These are phyloP conservation scores for Penicillium expansum DNA, from an alignment of 2,329 filamentous ascomycete species.

Conservation along the genomic window DNA sequence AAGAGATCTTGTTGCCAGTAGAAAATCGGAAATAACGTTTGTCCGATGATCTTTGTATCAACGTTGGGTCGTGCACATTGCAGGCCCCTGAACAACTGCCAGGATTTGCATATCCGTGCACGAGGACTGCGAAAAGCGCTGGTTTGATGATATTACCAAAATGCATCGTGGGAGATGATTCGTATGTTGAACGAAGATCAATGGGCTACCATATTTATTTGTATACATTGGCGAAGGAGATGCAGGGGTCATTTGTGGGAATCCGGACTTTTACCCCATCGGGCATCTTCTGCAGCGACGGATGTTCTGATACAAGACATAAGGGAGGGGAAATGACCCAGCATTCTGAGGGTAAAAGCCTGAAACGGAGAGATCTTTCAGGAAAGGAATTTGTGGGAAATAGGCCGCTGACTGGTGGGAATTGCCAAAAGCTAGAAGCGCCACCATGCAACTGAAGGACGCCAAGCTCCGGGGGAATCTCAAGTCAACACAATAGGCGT, in stretches of 20 bases:
- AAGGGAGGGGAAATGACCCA: background rate
- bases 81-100: slow-evolving; percentile 33
- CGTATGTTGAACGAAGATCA: background rate
- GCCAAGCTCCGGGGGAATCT: background rate
- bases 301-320: background rate
- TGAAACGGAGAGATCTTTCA: no score
- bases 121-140: slow-evolving; percentile 17
- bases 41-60: slow-evolving; percentile 49
- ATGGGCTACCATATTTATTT: background rate
- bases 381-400: background rate
- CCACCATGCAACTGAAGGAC: background rate
- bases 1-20: slow-evolving; percentile 50
- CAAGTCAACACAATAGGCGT: background rate
- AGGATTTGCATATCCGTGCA: slow-evolving; percentile 31
- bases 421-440: background rate
- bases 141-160: background rate
- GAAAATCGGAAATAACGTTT: slow-evolving; percentile 55
- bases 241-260: slow-evolving; percentile 17
- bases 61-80: slow-evolving; percentile 47
- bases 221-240: background rate
- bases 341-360: background rate
- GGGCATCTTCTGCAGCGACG: background rate
- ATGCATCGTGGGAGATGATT: slow-evolving; percentile 2
- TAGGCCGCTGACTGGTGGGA: slow-evolving; percentile 12
- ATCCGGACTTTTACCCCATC: background rate